Evolutionary conservation across 129 eudicot species (phyloP).

Genomic region (Flaveria linearis): DNA sequence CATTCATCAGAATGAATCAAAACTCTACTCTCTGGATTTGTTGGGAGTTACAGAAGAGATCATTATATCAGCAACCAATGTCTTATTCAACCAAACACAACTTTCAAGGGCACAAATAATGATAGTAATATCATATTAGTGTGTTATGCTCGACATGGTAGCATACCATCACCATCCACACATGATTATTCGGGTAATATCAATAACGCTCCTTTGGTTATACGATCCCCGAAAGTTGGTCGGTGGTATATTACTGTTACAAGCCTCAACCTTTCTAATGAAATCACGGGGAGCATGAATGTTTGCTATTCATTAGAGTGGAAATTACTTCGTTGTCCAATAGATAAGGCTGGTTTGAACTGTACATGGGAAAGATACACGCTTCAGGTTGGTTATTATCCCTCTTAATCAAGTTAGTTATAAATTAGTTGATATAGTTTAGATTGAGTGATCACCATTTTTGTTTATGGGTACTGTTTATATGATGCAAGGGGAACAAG

Average conservation of each 20-base stretch:
- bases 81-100: constrained; percentile 46
- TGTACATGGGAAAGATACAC: constrained; percentile 67
- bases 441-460: constrained; percentile 1
- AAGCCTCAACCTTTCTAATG: constrained; percentile 46
- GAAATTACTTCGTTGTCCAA: constrained; percentile 77
- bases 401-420: constrained; percentile 16
- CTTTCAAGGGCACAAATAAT: constrained; percentile 30
- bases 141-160: constrained; percentile 87
- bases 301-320: constrained; percentile 79
- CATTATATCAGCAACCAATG: constrained; percentile 44
- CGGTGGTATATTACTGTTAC: constrained; percentile 76
- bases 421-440: not conserved
- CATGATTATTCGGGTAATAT: constrained; percentile 74
- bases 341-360: constrained; percentile 72
- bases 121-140: constrained; percentile 43
- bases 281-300: constrained; percentile 22
- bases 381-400: constrained; percentile 66
- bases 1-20: constrained; percentile 47
- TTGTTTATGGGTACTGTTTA: not conserved
- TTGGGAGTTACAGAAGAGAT: constrained; percentile 63
- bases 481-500: constrained; percentile 11
- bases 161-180: constrained; percentile 51
- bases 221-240: constrained; percentile 77
- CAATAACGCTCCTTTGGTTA: constrained; percentile 52
- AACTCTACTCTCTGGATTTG: constrained; percentile 61